Evolutionary conservation across 2,329 filamentous ascomycete species (phyloP).

Genomic region (Blastomyces emzantsi): DNA sequence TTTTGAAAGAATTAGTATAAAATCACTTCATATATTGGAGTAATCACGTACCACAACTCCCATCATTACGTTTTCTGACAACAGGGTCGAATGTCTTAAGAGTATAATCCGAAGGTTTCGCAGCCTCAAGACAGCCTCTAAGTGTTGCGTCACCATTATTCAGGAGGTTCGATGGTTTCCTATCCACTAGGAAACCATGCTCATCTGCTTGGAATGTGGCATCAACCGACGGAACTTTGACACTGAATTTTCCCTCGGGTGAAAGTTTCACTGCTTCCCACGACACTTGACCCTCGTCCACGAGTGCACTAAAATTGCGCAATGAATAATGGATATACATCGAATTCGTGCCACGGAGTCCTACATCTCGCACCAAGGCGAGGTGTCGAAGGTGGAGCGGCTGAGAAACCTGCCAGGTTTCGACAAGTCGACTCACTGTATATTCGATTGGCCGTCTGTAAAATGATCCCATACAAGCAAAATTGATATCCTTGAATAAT

Average conservation of each 20-base stretch:
- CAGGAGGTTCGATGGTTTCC: conserved; percentile 28
- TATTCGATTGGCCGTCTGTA: conserved; percentile 49
- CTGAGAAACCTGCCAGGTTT: conserved; percentile 51
- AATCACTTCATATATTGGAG: conserved; percentile 5
- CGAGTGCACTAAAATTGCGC: conserved; percentile 45
- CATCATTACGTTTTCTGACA: conserved; percentile 23
- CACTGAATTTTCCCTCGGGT: conserved; percentile 22
- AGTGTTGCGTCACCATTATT: conserved; percentile 38
- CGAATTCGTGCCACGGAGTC: conserved; percentile 38
- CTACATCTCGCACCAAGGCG: conserved; percentile 47
- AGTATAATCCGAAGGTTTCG: conserved; percentile 28
- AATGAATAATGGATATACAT: conserved; percentile 50
- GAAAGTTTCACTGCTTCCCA: conserved; percentile 46
- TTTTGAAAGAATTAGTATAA: conserved; percentile 10
- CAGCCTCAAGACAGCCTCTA: conserved; percentile 29
- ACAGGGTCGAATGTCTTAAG: conserved; percentile 30
- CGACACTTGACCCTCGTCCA: conserved; percentile 40
- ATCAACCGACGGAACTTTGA: conserved; percentile 24
- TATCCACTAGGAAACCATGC: conserved; percentile 40
- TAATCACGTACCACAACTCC: conserved; percentile 24
- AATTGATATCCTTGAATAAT: conserved; percentile 31
- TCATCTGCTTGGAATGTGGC: conserved; percentile 33
- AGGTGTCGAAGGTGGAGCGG: conserved; percentile 49
- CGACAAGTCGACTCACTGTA: conserved; percentile 43
- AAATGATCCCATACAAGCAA: conserved; percentile 40